These are phyloP conservation scores for Candida boleticola DNA, from an alignment of 805 yeast genomes.

Conservation along the genomic window DNA sequence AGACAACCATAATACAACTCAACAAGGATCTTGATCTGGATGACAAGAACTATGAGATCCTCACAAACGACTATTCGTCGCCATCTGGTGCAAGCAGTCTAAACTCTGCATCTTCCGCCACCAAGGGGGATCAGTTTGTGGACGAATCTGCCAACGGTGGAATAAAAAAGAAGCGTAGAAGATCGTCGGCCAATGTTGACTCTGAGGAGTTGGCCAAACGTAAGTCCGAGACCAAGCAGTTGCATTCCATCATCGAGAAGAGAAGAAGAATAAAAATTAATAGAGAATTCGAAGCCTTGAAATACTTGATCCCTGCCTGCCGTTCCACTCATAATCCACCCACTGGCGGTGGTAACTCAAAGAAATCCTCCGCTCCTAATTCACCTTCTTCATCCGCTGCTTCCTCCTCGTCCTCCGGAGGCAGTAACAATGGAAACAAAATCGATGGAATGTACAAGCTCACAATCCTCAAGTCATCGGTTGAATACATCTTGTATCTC, in stretches of 20 bases:
- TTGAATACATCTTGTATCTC: slow-evolving; percentile 71
- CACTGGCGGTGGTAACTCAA: slow-evolving; percentile 6
- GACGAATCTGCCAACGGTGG: slow-evolving; percentile 1
- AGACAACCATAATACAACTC: slow-evolving; percentile 44
- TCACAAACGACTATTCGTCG: slow-evolving; percentile 36
- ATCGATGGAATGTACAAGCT: slow-evolving; percentile 75
- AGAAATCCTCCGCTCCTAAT: slow-evolving; percentile 4
- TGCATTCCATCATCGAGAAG: slow-evolving; percentile 77
- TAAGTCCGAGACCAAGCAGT: slow-evolving; percentile 42
- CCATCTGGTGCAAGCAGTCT: neutral
- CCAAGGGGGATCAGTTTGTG: neutral
- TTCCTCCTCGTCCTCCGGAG: slow-evolving; percentile 7
- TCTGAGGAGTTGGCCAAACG: slow-evolving; percentile 41
- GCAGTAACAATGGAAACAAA: slow-evolving; percentile 29
- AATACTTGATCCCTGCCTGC: slow-evolving; percentile 77
- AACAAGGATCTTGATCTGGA: slow-evolving; percentile 43
- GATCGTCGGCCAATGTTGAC: slow-evolving; percentile 37
- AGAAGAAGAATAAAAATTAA: slow-evolving; percentile 76
- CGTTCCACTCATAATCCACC: slow-evolving; percentile 36
- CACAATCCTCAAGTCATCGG: slow-evolving; percentile 78
- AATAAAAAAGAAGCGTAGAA: slow-evolving; percentile 35
- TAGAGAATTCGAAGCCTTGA: slow-evolving; percentile 78
- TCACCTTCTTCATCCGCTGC: slow-evolving; percentile 5
- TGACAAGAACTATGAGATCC: slow-evolving; percentile 40
- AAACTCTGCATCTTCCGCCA: slow-evolving; percentile 4